A percentile compares a stretch with the other conserved stretches of the same genome.
Evolutionary conservation across 75 land plant species (phyloP).

Genomic region (Pinus tabuliformis): DNA sequence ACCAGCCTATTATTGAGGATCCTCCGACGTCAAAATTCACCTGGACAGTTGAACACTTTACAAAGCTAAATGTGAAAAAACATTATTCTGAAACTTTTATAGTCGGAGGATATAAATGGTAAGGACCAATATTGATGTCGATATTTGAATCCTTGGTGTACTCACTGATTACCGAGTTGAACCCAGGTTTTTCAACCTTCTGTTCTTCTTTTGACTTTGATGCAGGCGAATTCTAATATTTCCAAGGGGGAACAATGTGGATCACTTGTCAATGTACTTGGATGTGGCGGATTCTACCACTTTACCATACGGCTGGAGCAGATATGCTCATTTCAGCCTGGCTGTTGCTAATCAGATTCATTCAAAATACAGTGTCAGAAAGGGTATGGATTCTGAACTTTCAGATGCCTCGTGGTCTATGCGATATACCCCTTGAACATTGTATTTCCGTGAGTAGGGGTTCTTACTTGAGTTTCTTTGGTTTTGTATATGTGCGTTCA

Average conservation of each 20-base stretch:
- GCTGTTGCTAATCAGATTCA: constrained; percentile 46
- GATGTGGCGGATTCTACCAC: constrained; percentile 51
- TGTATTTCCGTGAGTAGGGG: too few relatives aligned
- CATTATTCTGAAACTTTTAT: constrained; percentile 44
- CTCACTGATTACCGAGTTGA: neutral
- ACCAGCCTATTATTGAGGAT: constrained; percentile 37
- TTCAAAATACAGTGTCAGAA: constrained; percentile 34
- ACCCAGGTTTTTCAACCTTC: neutral
- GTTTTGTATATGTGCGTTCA: too few relatives aligned
- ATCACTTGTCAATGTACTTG: constrained; percentile 46
- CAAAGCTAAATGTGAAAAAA: constrained; percentile 37
- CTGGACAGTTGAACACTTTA: constrained; percentile 42
- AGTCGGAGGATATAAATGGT: constrained; percentile 55
- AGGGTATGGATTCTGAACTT: constrained; percentile 19
- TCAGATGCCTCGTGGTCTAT: too few relatives aligned
- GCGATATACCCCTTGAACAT: too few relatives aligned
- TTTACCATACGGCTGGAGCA: constrained; percentile 50
- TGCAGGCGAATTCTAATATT: constrained; percentile 58
- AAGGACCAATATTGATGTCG: neutral
- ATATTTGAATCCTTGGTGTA: neutral
- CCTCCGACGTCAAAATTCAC: constrained; percentile 49
- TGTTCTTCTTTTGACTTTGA: neutral
- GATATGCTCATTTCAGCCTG: constrained; percentile 55
- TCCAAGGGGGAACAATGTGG: constrained; percentile 57
- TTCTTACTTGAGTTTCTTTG: too few relatives aligned